phyloP scores from a whole-genome alignment of 768 basidiomycete species.

The Jaapia argillacea region DNA sequence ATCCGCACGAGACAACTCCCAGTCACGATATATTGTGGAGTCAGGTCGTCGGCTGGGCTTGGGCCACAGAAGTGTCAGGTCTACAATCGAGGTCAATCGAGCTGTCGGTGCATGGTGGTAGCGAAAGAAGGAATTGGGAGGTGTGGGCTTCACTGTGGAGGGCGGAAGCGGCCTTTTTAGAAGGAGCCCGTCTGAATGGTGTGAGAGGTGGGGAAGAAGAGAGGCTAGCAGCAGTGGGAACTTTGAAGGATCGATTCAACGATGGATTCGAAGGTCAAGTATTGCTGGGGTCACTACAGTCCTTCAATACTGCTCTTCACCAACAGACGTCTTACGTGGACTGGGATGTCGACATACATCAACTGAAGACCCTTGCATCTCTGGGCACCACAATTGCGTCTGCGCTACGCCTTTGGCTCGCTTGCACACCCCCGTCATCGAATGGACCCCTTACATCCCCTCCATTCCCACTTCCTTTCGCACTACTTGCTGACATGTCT shows the following conservation, averaged over 20 bases:
- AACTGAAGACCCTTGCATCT: not conserved
- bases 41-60: slow-evolving; percentile 71
- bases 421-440: slow-evolving; percentile 38
- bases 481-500: slow-evolving; percentile 41
- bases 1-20: slow-evolving; percentile 84
- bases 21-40: slow-evolving; percentile 87
- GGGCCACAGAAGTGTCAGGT: slow-evolving; percentile 48
- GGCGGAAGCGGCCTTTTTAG: slow-evolving; percentile 58
- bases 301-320: slow-evolving; percentile 9
- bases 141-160: slow-evolving; percentile 36
- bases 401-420: slow-evolving; percentile 53
- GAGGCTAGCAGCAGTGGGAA: slow-evolving; percentile 26
- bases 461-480: slow-evolving; percentile 54
- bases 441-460: slow-evolving; percentile 33
- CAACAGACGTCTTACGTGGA: not conserved
- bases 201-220: slow-evolving; percentile 58
- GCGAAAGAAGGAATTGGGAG: too few species aligned
- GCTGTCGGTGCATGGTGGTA: too few species aligned
- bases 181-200: slow-evolving; percentile 68
- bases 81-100: slow-evolving; percentile 25
- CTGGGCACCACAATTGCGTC: slow-evolving; percentile 31
- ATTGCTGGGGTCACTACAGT: slow-evolving; percentile 11
- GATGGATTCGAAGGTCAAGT: slow-evolving; percentile 16
- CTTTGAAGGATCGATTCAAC: slow-evolving; percentile 32
- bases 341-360: not conserved